These are phyloP conservation scores for Ogataea corticis DNA, from an alignment of 805 yeast genomes.

Conservation along the genomic window DNA sequence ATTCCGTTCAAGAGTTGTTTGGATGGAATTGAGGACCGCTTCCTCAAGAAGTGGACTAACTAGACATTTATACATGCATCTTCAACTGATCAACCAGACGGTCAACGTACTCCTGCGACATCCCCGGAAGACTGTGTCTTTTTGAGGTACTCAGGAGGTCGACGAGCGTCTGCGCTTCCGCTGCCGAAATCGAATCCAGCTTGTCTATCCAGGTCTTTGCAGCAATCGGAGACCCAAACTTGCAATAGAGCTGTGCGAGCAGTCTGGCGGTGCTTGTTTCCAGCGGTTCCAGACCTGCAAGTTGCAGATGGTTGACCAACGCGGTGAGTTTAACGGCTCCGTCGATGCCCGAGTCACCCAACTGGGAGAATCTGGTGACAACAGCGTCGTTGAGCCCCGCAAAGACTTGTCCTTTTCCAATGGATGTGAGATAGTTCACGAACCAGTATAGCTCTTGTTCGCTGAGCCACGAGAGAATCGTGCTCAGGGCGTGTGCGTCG, in stretches of 20 bases:
- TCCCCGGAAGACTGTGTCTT: constrained; percentile 8
- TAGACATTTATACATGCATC: constrained; percentile 2
- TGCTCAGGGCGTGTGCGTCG: constrained; percentile 4
- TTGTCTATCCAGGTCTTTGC: constrained; percentile 23
- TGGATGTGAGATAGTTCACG: constrained; percentile 21
- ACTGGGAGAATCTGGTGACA: constrained; percentile 9
- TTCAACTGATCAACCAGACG: constrained; percentile 8
- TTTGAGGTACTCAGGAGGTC: not conserved
- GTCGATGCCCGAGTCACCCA: not conserved
- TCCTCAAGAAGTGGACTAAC: constrained; percentile 27
- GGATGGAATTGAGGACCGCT: constrained; percentile 63
- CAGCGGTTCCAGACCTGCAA: constrained; percentile 12
- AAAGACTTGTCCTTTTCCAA: not conserved
- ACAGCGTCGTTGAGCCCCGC: constrained; percentile 7
- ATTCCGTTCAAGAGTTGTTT: constrained; percentile 52
- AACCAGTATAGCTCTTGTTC: constrained; percentile 23
- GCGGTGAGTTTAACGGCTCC: constrained; percentile 23
- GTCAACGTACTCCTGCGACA: constrained; percentile 8
- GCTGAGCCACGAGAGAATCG: constrained; percentile 20
- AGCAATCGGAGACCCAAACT: constrained; percentile 27
- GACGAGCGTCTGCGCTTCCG: constrained; percentile 9
- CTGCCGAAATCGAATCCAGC: constrained; percentile 6
- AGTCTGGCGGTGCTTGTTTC: constrained; percentile 11
- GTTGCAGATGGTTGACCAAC: constrained; percentile 18
- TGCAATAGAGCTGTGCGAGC: constrained; percentile 22